Conservation (phyloP, 2,329 filamentous ascomycete species). For the Sclerotinia sclerotiorum region DNA sequence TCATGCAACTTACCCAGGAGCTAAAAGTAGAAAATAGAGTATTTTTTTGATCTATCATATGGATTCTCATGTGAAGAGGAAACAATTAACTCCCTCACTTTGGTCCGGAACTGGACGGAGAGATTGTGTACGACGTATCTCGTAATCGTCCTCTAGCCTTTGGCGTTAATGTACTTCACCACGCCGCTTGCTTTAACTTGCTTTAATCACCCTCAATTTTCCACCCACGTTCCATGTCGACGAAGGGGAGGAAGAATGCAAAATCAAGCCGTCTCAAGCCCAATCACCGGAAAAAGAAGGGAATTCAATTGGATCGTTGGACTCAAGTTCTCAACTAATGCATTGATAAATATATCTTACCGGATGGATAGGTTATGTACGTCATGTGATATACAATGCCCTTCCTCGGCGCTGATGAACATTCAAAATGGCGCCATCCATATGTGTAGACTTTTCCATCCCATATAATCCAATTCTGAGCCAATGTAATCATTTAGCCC, state of each 20-base stretch:
- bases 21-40: not conserved
- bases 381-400: not conserved
- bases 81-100: not conserved
- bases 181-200: constrained; percentile 9
- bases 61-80: not conserved
- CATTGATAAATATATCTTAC: constrained; percentile 5
- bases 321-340: not conserved
- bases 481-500: constrained; percentile 2
- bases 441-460: not conserved
- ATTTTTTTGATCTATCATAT: constrained; percentile 18
- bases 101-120: not conserved
- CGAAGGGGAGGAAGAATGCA: not conserved
- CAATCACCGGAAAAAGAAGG: not conserved
- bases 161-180: not conserved
- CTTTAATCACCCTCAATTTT: constrained; percentile 11
- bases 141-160: constrained; percentile 1
- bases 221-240: not conserved
- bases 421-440: constrained; percentile 4
- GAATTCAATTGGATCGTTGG: not conserved
- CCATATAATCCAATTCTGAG: constrained; percentile 7
- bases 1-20: not conserved
- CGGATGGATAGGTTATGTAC: not conserved
- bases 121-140: not conserved
- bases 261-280: not conserved
- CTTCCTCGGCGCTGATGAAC: not conserved